Percentiles rank a stretch among this genome's conserved stretches.
Conservation (phyloP, 352 stramenopile genomes). For the Phytophthora citrophthora region DNA sequence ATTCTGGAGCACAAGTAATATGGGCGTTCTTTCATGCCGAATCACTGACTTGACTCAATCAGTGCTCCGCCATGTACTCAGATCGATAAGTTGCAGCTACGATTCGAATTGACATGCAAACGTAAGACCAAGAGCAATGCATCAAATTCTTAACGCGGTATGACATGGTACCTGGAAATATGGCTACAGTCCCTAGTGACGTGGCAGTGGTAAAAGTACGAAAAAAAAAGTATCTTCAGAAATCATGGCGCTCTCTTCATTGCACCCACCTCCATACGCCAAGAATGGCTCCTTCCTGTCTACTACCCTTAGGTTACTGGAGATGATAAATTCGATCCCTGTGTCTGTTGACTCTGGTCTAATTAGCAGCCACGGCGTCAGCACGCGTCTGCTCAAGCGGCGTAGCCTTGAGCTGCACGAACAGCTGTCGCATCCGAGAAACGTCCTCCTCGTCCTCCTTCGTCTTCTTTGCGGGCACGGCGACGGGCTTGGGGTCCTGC, state of each 20-base stretch:
- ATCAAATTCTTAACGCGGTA: neutral
- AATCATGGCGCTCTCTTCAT: conserved; percentile 23
- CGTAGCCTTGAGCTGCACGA: conserved; percentile 95
- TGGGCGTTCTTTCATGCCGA: no score
- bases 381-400: conserved; percentile 83
- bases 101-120: no score
- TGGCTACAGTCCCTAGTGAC: no score
- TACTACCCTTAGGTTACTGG: conserved; percentile 16
- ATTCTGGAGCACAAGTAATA: conserved; percentile 32
- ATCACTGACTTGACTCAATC: conserved; percentile 7
- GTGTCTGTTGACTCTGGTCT: conserved; percentile 22
- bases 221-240: conserved; percentile 23
- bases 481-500: conserved; percentile 50
- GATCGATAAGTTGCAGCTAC: conserved; percentile 21
- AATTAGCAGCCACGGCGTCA: conserved; percentile 52
- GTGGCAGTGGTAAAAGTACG: neutral
- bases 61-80: conserved; percentile 35
- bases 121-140: neutral
- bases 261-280: conserved; percentile 5
- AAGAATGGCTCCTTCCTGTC: conserved; percentile 3
- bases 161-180: no score
- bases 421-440: conserved; percentile 93
- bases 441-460: conserved; percentile 85
- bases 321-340: conserved; percentile 19
- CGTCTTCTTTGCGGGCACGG: conserved; percentile 56